Base-by-base conservation (phyloP, 208 protist genomes). In the Acanthamoeba culbertsoni region DNA sequence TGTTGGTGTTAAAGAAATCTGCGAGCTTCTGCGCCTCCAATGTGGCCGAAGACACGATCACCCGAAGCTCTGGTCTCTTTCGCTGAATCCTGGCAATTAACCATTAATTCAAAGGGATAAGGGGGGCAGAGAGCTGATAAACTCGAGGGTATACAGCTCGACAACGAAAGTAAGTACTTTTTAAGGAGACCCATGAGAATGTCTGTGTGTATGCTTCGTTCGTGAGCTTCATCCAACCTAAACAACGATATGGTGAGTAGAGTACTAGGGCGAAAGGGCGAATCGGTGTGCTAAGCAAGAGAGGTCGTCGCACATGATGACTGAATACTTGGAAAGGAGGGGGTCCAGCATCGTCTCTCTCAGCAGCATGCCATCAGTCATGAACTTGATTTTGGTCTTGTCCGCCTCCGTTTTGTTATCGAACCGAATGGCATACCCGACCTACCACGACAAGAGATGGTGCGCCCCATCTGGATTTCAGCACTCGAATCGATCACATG, bases 151-250 rank as follows among this genome's bases (percentile, higher is more conserved):
- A n/a, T n/a, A n/a, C 42, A n/a, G n/a, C n/a, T n/a, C n/a, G n/a
- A n/a, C n/a, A n/a, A n/a, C n/a, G 14, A 14, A 48, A 62, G 8
- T 23, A 82, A 43, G 42, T 77, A 55, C 93, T 98, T 97, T 93
- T 99, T 99, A 43, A 99, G 77, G 46, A 99, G 94, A 0, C 98
- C 98, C 86, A 98, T 97, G 14, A 98, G 88, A 43, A 98, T 94
- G 94, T 98, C 98, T 1, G 97, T 98, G 16, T 95, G 33, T 23
- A 99, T 86, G 7, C 98, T 99, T 37, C 99, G 97, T 96, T 99
- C 99, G 96, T 99, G 99, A 12, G 97, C 98, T 95, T 99, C 98
- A 94, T 99, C 98, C 12, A 99, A 68, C 91, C 75, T 93, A 2
- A 35, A 35, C 26, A 40, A 51, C 8, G 5, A 57, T 14, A 16